Evolutionary conservation across 2,329 filamentous ascomycete genomes (phyloP).

Genomic region (Diaporthe australafricana): DNA sequence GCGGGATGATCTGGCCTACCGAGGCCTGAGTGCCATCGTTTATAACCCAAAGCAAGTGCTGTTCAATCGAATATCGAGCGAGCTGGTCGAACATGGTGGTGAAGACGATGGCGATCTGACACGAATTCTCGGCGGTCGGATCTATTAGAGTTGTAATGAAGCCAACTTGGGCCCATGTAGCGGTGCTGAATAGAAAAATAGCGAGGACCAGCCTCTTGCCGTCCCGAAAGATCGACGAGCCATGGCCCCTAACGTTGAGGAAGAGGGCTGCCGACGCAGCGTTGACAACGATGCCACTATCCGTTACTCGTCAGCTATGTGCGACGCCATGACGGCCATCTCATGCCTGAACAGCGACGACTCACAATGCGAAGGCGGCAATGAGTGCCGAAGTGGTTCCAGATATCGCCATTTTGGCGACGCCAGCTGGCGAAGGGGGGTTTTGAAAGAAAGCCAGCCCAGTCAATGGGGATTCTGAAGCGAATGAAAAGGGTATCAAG

Average conservation of each 20-base stretch:
- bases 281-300: constrained; percentile 65
- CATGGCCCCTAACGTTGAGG: constrained; percentile 59
- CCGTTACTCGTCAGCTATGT: constrained; percentile 35
- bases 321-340: background rate
- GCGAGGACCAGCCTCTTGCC: constrained; percentile 74
- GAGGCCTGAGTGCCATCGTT: constrained; percentile 53
- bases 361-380: constrained; percentile 67
- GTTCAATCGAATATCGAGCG: constrained; percentile 63
- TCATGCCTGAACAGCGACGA: constrained; percentile 35
- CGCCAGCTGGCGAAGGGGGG: constrained; percentile 43
- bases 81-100: constrained; percentile 68
- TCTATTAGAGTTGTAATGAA: constrained; percentile 64
- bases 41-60: constrained; percentile 65
- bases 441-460: constrained; percentile 51
- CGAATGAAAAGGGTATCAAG: constrained; percentile 47
- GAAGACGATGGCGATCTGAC: constrained; percentile 64
- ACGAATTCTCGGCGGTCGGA: constrained; percentile 54
- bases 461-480: constrained; percentile 58
- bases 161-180: constrained; percentile 65
- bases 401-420: constrained; percentile 57
- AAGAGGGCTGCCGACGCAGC: constrained; percentile 60
- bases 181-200: constrained; percentile 62
- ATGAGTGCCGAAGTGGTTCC: constrained; percentile 60
- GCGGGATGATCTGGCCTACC: constrained; percentile 54
- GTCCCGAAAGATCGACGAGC: constrained; percentile 63